These are phyloP conservation scores for Pleurotus cornucopiae DNA, from an alignment of 768 basidiomycete species.

Conservation along the genomic window DNA sequence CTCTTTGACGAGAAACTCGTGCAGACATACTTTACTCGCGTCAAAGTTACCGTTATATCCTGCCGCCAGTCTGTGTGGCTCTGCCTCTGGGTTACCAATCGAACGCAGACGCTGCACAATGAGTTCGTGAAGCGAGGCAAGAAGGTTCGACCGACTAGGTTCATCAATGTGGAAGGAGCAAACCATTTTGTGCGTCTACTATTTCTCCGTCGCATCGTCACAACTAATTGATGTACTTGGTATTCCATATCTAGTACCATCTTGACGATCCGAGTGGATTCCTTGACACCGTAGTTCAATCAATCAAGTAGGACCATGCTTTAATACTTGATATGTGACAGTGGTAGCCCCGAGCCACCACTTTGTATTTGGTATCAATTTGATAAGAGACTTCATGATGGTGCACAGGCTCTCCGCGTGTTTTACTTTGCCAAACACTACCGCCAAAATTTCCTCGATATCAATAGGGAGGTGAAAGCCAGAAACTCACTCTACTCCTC, in stretches of 20 bases:
- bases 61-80: conserved; percentile 19
- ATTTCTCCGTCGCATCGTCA: not conserved
- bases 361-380: not conserved
- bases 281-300: not conserved
- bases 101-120: conserved; percentile 15
- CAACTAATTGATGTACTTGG: not conserved
- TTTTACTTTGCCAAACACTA: not conserved
- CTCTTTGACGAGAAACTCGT: not conserved
- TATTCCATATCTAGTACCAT: not conserved
- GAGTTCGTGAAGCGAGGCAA: conserved; percentile 15
- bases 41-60: conserved; percentile 17
- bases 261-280: not conserved
- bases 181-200: conserved; percentile 32
- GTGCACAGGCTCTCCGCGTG: not conserved
- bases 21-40: conserved; percentile 15
- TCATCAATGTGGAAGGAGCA: conserved; percentile 19
- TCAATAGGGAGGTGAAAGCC: too few species aligned
- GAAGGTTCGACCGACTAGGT: conserved; percentile 18
- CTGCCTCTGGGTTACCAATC: conserved; percentile 19
- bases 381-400: not conserved
- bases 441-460: too few species aligned
- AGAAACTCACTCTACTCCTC: too few species aligned
- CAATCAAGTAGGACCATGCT: not conserved
- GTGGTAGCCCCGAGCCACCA: not conserved
- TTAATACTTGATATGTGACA: not conserved